phyloP scores from a whole-genome alignment of 768 basidiomycete species.

The Boletus edulis region DNA sequence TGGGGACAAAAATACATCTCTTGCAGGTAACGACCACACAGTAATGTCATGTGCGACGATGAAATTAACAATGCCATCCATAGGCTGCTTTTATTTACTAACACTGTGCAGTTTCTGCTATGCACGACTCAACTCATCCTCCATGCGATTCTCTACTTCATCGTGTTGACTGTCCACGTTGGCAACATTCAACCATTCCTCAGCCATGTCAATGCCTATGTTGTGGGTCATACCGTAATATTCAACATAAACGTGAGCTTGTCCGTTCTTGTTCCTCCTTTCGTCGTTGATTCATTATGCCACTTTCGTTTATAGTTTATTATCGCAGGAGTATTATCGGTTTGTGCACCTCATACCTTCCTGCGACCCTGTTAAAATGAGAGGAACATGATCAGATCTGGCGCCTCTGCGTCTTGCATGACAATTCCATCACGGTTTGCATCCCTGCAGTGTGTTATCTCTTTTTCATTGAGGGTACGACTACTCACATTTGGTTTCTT shows the following conservation, averaged over 20 bases:
- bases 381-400: constrained; percentile 11
- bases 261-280: not conserved
- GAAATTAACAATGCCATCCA: not conserved
- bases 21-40: constrained; percentile 3
- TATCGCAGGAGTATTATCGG: constrained; percentile 16
- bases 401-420: constrained; percentile 24
- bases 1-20: constrained; percentile 8
- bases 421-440: constrained; percentile 8
- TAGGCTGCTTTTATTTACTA: constrained; percentile 13
- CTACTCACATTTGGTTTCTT: not conserved
- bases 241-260: constrained; percentile 13
- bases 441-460: constrained; percentile 15
- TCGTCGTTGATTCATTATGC: not conserved
- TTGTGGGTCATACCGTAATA: not conserved
- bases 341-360: constrained; percentile 1
- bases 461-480: not conserved
- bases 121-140: constrained; percentile 7
- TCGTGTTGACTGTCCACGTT: not conserved
- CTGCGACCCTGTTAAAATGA: not conserved
- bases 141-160: not conserved
- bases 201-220: not conserved
- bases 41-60: not conserved
- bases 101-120: constrained; percentile 17
- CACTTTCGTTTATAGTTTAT: constrained; percentile 9
- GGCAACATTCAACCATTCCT: not conserved